Evolutionary conservation across 371 early-diverging fungal genomes (phyloP).

Genomic region (Rhizopus microsporus): DNA sequence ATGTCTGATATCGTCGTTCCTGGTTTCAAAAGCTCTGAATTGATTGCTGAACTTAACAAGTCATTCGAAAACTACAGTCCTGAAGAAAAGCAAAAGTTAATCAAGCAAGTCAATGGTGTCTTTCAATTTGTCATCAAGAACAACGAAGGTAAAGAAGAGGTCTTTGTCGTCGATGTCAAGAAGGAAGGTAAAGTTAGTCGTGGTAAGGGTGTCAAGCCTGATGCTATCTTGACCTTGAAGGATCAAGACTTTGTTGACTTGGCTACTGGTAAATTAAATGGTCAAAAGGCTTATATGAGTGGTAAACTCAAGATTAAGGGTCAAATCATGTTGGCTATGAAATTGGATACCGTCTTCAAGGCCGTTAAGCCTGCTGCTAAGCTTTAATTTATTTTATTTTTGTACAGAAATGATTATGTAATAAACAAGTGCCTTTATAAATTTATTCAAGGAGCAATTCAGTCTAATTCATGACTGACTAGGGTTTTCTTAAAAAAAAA

Average conservation of each 20-base stretch:
- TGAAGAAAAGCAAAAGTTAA: conserved; percentile 39
- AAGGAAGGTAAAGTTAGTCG: conserved; percentile 57
- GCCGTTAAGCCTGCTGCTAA: conserved; percentile 51
- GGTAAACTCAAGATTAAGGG: conserved; percentile 87
- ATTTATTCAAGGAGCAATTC: no score
- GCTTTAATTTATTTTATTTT: conserved; percentile 31
- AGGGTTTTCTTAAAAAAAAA: no score
- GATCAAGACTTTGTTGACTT: conserved; percentile 88
- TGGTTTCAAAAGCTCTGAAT: conserved; percentile 49
- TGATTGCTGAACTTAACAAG: conserved; percentile 42
- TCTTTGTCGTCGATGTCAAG: conserved; percentile 80
- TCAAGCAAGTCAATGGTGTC: conserved; percentile 72
- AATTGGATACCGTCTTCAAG: conserved; percentile 69
- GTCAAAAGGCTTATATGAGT: conserved; percentile 74
- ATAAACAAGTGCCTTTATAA: no score
- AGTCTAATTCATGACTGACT: no score
- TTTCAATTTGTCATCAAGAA: conserved; percentile 85
- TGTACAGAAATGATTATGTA: no score
- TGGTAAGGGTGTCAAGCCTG: conserved; percentile 73
- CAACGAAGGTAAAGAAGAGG: conserved; percentile 62
- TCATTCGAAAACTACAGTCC: conserved; percentile 32
- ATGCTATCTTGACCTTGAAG: conserved; percentile 62
- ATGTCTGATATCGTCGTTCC: conserved; percentile 51
- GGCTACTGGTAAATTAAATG: conserved; percentile 80
- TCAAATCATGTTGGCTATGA: conserved; percentile 79